Conservation (phyloP, 495 filamentous ascomycete genomes). For the Jackrogersella multiformis region DNA sequence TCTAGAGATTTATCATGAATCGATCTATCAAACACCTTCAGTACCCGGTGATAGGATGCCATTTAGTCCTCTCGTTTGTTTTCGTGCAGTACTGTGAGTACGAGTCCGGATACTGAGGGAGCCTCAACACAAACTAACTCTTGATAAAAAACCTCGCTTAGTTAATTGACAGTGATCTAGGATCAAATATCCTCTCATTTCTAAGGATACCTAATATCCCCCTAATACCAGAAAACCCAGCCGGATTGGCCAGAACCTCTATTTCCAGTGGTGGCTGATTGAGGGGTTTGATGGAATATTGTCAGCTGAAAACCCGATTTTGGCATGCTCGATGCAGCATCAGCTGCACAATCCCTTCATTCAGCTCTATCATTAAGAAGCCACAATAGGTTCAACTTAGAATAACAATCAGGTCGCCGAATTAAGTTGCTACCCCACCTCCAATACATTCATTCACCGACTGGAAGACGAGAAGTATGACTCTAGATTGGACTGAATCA, state of each 20-base stretch:
- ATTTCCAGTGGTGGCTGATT: background rate
- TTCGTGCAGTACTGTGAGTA: background rate
- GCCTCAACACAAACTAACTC: background rate
- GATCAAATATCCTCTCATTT: background rate
- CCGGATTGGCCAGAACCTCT: background rate
- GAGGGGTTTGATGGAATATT: constrained; percentile 13
- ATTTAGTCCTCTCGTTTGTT: constrained; percentile 26
- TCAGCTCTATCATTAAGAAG: constrained; percentile 5
- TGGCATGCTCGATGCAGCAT: constrained; percentile 2
- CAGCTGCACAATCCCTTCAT: background rate
- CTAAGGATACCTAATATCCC: background rate
- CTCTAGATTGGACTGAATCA: background rate
- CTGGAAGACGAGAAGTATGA: background rate
- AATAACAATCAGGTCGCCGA: constrained; percentile 11
- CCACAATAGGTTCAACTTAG: background rate
- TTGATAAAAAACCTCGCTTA: background rate
- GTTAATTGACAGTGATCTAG: background rate
- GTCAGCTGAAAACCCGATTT: constrained; percentile 20
- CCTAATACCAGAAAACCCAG: background rate
- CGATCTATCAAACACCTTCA: constrained; percentile 51
- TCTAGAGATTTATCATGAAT: constrained; percentile 50
- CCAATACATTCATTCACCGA: background rate
- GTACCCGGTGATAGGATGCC: constrained; percentile 56
- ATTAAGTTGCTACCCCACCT: background rate
- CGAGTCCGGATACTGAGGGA: background rate